A percentile compares a stretch with the other conserved stretches of the same genome.
These are phyloP conservation scores for Nannochloropsis granulata DNA, from an alignment of 108 stramenopile species.

Conservation along the genomic window DNA sequence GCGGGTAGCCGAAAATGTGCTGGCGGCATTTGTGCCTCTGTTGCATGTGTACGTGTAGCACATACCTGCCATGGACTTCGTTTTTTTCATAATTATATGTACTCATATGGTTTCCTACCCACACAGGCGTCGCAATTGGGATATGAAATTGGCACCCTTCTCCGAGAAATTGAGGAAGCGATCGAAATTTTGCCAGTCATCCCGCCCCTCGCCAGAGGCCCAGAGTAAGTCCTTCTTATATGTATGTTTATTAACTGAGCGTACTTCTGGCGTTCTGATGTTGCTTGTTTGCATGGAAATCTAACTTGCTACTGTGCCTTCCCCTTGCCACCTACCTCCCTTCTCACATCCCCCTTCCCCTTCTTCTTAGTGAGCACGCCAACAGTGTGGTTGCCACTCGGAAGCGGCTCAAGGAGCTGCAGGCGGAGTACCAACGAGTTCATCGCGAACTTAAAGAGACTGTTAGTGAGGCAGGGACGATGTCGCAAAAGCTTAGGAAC, in stretches of 20 bases:
- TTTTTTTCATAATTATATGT: too few species aligned
- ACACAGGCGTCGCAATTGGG: not conserved
- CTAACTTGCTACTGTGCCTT: too few species aligned
- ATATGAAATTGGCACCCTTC: not conserved
- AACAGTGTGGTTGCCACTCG: not conserved
- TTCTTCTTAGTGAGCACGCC: not conserved
- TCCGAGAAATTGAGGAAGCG: not conserved
- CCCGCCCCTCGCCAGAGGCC: not conserved
- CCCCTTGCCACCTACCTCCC: not conserved
- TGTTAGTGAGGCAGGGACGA: not conserved
- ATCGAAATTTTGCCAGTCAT: not conserved
- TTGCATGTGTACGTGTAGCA: too few species aligned
- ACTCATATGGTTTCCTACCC: not conserved
- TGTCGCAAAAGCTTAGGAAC: not conserved
- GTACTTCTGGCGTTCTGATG: too few species aligned
- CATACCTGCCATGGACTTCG: too few species aligned
- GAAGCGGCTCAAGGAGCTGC: not conserved
- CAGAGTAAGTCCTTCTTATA: not conserved
- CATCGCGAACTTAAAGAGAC: not conserved
- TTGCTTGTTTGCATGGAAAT: too few species aligned
- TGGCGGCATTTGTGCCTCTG: too few species aligned
- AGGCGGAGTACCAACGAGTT: not conserved
- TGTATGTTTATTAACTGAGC: too few species aligned
- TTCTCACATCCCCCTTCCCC: not conserved
- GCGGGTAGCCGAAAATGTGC: too few species aligned